phyloP scores from a whole-genome alignment of 176 grass and related monocot species.

The Rhynchospora breviuscula region DNA sequence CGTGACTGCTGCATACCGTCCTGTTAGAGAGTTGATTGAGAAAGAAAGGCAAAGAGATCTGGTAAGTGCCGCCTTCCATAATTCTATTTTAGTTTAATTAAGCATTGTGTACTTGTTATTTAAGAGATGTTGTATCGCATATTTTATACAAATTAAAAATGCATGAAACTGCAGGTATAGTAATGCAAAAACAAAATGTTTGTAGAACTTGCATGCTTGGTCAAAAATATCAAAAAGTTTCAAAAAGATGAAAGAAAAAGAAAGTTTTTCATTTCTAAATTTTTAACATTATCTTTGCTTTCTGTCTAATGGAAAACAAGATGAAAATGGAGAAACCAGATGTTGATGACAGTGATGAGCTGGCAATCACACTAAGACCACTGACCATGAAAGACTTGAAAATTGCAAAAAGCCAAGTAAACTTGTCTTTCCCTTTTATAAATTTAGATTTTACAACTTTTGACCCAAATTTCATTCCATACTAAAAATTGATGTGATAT shows the following conservation, averaged over 20 bases:
- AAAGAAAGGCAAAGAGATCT: slow-evolving; percentile 71
- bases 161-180: slow-evolving; percentile 44
- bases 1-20: slow-evolving; percentile 81
- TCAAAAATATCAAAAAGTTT: not conserved
- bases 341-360: slow-evolving; percentile 25
- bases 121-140: not conserved
- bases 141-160: no score
- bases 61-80: slow-evolving; percentile 27
- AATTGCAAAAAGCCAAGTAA: slow-evolving; percentile 89
- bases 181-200: slow-evolving; percentile 11
- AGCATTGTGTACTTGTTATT: not conserved
- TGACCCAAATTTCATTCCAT: not conserved
- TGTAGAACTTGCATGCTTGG: slow-evolving; percentile 22
- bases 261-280: not conserved
- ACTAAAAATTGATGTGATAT: not conserved
- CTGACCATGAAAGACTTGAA: slow-evolving; percentile 88
- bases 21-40: slow-evolving; percentile 85
- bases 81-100: not conserved
- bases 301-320: not conserved
- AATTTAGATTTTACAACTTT: slow-evolving; percentile 2
- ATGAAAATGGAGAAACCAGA: slow-evolving; percentile 5
- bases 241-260: slow-evolving; percentile 6
- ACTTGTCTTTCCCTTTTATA: not conserved
- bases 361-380: slow-evolving; percentile 44
- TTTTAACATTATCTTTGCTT: not conserved